These are phyloP conservation scores for Rhododendron griersonianum DNA, from an alignment of 148 eudicot species.

Conservation along the genomic window DNA sequence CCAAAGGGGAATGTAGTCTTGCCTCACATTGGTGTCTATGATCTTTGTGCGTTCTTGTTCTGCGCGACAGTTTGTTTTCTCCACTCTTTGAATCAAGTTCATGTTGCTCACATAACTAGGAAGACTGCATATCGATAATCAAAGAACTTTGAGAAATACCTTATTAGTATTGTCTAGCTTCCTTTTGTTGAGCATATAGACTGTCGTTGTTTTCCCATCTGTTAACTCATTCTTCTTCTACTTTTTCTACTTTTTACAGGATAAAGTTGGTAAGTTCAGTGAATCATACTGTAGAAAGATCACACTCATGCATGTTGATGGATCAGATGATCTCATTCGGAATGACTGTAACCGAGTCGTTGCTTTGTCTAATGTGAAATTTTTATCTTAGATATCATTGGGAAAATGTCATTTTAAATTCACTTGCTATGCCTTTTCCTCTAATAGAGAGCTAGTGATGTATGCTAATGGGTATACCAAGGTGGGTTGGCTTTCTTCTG, in stretches of 20 bases:
- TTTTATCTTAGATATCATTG: background rate
- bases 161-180: background rate
- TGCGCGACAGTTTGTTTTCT: background rate
- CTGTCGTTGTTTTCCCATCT: background rate
- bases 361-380: background rate
- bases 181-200: background rate
- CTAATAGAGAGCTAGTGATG: background rate
- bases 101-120: background rate
- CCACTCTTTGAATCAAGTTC: background rate
- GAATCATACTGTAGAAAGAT: slow-evolving; percentile 12
- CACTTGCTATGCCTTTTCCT: background rate
- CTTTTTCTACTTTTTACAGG: slow-evolving; percentile 48
- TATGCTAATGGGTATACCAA: background rate
- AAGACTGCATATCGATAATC: background rate
- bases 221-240: slow-evolving; percentile 4
- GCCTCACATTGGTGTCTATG: background rate
- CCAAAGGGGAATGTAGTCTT: background rate
- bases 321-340: slow-evolving; percentile 21
- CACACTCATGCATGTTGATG: slow-evolving; percentile 18
- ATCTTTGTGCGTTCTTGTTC: background rate
- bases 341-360: slow-evolving; percentile 13
- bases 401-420: background rate
- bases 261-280: slow-evolving; percentile 87
- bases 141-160: background rate
- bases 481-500: background rate